Conservation (phyloP, 108 stramenopile species). For the Pelagomonas calceolata region DNA sequence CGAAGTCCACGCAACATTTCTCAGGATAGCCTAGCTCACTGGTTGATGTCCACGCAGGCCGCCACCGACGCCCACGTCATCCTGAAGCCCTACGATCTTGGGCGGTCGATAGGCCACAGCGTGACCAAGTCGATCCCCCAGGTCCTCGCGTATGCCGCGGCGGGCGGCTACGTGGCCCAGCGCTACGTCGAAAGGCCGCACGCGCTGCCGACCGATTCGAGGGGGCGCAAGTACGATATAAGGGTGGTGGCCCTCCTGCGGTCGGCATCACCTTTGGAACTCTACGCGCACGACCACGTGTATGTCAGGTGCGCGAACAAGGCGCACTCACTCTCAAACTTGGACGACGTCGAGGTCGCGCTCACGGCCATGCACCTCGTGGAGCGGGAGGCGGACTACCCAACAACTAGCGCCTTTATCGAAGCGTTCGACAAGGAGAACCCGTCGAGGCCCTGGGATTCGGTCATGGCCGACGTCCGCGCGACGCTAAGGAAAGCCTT, state of each 20-base stretch:
- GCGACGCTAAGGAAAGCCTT: not conserved
- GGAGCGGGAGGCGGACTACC: not conserved
- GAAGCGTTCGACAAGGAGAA: not conserved
- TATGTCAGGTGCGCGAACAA: not conserved
- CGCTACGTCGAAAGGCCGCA: not conserved
- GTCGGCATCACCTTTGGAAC: not conserved
- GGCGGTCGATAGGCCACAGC: not conserved
- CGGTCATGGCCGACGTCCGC: no score
- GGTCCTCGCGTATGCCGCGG: not conserved
- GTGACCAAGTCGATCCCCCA: not conserved
- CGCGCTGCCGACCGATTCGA: not conserved
- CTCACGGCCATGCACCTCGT: constrained; percentile 1
- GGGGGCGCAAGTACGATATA: not conserved
- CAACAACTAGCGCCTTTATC: not conserved
- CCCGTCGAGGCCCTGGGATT: no score
- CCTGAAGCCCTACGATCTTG: not conserved
- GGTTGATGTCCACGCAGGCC: not conserved
- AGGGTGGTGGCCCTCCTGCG: not conserved
- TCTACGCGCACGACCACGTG: not conserved
- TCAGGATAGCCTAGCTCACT: no score
- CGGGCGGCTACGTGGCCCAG: not conserved
- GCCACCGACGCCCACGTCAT: not conserved
- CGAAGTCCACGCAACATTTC: no score
- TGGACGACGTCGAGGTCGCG: not conserved
- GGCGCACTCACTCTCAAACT: not conserved